A percentile compares a stretch with the other conserved stretches of the same genome.
These are phyloP conservation scores for Funneliformis geosporum DNA, from an alignment of 192 early-diverging fungal genomes.

Conservation along the genomic window DNA sequence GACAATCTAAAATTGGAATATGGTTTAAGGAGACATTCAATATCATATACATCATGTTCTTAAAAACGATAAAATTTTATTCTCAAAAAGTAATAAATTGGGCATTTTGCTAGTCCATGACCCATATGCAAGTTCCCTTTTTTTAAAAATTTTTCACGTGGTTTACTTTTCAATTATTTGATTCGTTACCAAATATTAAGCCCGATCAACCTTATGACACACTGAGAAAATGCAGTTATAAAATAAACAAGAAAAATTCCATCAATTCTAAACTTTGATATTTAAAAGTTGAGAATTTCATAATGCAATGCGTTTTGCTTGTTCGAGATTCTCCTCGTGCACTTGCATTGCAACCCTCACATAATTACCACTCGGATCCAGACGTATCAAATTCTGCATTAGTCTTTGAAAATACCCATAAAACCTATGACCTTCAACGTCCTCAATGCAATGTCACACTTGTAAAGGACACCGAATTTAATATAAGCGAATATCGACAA, in stretches of 20 bases:
- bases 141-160: not conserved
- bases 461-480: not conserved
- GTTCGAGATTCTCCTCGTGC: slow-evolving; percentile 5
- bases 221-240: too few relatives aligned
- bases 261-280: not conserved
- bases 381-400: not conserved
- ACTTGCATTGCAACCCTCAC: not conserved
- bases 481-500: not conserved
- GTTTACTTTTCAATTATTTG: not conserved
- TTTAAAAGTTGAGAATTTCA: not conserved
- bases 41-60: too few relatives aligned
- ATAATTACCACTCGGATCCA: not conserved
- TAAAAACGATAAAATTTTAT: too few relatives aligned
- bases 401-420: not conserved
- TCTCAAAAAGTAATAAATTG: too few relatives aligned
- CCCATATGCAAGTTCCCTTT: too few relatives aligned
- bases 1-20: too few relatives aligned
- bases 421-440: not conserved
- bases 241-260: not conserved
- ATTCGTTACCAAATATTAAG: not conserved
- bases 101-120: too few relatives aligned
- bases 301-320: slow-evolving; percentile 10
- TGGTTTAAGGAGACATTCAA: too few relatives aligned
- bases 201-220: too few relatives aligned
- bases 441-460: slow-evolving; percentile 27